Base-by-base conservation (phyloP, 1,139 yeast genomes). In the Sugiyamaella neomexicana region DNA sequence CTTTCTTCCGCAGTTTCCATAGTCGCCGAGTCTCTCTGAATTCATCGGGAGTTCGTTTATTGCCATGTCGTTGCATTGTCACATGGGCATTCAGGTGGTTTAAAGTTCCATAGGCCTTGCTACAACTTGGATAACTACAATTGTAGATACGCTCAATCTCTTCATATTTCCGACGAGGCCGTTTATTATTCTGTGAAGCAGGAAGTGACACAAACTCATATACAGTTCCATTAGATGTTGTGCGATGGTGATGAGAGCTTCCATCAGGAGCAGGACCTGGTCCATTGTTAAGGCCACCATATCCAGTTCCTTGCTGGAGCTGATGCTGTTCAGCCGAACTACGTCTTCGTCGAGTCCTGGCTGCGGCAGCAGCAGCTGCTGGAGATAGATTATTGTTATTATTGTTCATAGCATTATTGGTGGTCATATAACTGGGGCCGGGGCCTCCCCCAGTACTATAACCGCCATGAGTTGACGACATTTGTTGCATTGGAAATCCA, bases 11-110 rank as follows among this genome's bases (percentile, higher is more conserved):
- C 40, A 60, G 60, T 57, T 70, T 69, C 67, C 67, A 65, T 41
- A 61, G 61, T 40, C 66, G 61, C 9, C 80, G 75, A 55, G 79
- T 68, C 54, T 76, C 78, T 59, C 74, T 76, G 68, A 86, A 86
- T 66, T 86, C 93, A 32, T 83, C 82, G 42, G 89, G 88, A 34
- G 79, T 74, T 57, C 89, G 79, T 60, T 87, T 79, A 52, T 77
- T 78, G 6, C 95, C 95, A 66, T 86, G 95, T 48, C 79, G 80
- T 61, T 86, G 88, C 65, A 86, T 79, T 3, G 80, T 78, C 17
- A 86, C 84, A 67, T 86, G 95, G 12, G 91, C 86, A 67, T 86
- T 86, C 50, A 86, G 72, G 68, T 86, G 95, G 68, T 86, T 86
- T 50, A 86, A 72, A 20, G 89, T 83, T 1, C 95, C 95, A 66